Conservation (phyloP, 805 yeast genomes). For the Tetrapisispora taiwanensis region DNA sequence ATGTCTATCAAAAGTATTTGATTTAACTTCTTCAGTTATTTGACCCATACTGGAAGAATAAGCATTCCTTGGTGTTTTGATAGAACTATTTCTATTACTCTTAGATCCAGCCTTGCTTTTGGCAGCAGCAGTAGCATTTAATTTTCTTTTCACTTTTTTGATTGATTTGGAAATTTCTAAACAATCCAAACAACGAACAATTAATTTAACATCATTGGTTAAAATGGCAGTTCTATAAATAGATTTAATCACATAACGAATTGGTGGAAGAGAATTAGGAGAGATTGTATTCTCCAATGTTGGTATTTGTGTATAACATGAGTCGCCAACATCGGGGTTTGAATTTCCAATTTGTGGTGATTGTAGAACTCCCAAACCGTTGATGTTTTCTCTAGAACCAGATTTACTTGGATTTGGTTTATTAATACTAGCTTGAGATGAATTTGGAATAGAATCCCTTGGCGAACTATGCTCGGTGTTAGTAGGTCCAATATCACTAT, state of each 20-base stretch:
- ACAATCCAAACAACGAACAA: slow-evolving; percentile 31
- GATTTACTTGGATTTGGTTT: background rate
- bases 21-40: background rate
- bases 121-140: background rate
- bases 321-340: background rate
- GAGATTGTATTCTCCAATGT: slow-evolving; percentile 41
- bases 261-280: slow-evolving; percentile 45
- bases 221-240: slow-evolving; percentile 53
- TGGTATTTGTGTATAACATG: background rate
- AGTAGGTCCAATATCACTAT: background rate
- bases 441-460: background rate
- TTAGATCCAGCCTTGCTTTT: background rate
- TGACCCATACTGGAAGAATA: slow-evolving; percentile 1
- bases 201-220: slow-evolving; percentile 53
- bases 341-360: background rate
- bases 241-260: slow-evolving; percentile 44
- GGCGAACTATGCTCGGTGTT: background rate
- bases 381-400: background rate
- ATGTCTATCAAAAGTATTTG: background rate
- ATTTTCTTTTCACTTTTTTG: slow-evolving; percentile 12
- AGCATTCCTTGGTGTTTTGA: background rate
- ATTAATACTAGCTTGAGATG: background rate
- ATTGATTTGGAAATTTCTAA: slow-evolving; percentile 21
- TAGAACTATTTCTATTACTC: background rate
- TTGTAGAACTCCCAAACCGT: background rate